Conservation (phyloP, 179 eudicot species). For the Nepenthes alata region DNA sequence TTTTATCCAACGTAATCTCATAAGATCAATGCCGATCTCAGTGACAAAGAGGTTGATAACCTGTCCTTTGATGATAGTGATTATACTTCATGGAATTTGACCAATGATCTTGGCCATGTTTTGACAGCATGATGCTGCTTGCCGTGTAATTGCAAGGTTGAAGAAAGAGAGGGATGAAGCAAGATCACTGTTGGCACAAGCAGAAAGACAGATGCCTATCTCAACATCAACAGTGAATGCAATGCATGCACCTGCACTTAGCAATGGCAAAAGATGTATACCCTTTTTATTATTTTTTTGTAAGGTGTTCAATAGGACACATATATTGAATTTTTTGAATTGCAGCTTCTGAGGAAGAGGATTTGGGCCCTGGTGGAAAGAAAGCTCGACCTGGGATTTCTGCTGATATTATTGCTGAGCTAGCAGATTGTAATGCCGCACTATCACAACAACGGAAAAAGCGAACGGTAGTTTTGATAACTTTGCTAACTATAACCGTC, state of each 20-base stretch:
- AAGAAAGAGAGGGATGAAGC: conserved; percentile 98
- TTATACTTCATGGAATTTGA: neutral
- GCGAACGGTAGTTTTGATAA: conserved; percentile 45
- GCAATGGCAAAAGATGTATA: conserved; percentile 91
- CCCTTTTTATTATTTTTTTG: conserved; percentile 4
- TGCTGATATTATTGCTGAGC: conserved; percentile 52
- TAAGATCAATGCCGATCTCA: no score
- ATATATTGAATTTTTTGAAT: neutral
- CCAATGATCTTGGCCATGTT: neutral
- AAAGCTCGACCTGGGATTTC: conserved; percentile 67
- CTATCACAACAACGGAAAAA: conserved; percentile 87
- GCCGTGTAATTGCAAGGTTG: conserved; percentile 97
- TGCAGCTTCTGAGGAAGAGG: conserved; percentile 64
- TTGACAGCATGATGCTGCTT: conserved; percentile 97
- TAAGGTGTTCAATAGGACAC: neutral
- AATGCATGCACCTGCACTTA: conserved; percentile 40
- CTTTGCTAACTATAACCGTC: no score
- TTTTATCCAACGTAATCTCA: no score
- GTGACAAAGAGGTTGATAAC: no score
- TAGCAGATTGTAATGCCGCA: conserved; percentile 78
- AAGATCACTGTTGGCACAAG: conserved; percentile 61
- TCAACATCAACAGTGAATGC: conserved; percentile 30
- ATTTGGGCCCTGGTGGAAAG: conserved; percentile 55
- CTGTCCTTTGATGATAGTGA: no score
- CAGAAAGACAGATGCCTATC: conserved; percentile 66